Evolutionary conservation across 768 basidiomycete species (phyloP).

Genomic region (Collybia mongolica): DNA sequence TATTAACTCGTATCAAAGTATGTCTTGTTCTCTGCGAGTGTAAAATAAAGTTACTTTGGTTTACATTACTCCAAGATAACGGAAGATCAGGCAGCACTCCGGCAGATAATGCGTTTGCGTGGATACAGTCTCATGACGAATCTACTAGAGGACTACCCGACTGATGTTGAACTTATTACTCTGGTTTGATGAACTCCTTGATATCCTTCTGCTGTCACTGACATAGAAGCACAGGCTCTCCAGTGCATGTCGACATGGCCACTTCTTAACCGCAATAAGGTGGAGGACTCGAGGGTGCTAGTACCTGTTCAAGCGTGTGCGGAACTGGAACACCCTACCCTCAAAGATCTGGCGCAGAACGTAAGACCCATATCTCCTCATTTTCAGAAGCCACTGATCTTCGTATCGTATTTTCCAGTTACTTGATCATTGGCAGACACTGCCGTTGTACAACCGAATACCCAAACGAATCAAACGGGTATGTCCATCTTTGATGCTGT

Average conservation of each 20-base stretch:
- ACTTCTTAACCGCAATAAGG: slow-evolving; percentile 83
- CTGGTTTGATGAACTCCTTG: slow-evolving; percentile 47
- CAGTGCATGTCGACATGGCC: slow-evolving; percentile 79
- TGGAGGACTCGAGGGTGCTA: slow-evolving; percentile 75
- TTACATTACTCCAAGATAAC: slow-evolving; percentile 60
- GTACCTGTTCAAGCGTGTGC: slow-evolving; percentile 56
- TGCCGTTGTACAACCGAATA: slow-evolving; percentile 84
- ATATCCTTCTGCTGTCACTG: not conserved
- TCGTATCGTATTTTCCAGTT: slow-evolving; percentile 42
- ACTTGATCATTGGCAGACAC: slow-evolving; percentile 73
- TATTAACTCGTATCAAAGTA: slow-evolving; percentile 85
- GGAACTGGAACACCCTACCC: slow-evolving; percentile 51
- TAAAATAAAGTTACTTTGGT: not conserved
- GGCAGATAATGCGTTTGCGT: slow-evolving; percentile 88
- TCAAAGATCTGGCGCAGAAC: slow-evolving; percentile 61
- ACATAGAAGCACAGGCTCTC: slow-evolving; percentile 43
- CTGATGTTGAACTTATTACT: slow-evolving; percentile 69
- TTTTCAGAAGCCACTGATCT: not conserved
- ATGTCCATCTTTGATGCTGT: not conserved
- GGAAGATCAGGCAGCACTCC: slow-evolving; percentile 71
- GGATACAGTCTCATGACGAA: slow-evolving; percentile 92
- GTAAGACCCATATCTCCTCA: slow-evolving; percentile 33
- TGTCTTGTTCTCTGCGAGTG: slow-evolving; percentile 5
- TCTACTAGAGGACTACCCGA: slow-evolving; percentile 72
- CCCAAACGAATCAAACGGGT: slow-evolving; percentile 59